Evolutionary conservation across 164 flowering plant species (phyloP), one percentile per base, ranked within the genome.

Genomic region (Taxillus chinensis): DNA sequence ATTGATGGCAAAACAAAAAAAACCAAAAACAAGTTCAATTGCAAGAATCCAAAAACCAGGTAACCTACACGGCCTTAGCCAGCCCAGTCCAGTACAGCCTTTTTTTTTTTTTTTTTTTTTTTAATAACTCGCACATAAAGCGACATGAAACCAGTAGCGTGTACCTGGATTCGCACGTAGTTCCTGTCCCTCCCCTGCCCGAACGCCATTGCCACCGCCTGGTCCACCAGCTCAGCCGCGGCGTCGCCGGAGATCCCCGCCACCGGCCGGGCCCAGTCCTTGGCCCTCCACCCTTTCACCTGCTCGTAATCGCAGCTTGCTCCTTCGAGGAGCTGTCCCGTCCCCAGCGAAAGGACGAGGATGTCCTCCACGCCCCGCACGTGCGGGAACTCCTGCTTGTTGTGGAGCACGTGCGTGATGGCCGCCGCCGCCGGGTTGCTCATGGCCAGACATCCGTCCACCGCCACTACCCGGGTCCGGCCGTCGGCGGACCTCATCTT

Each of bases 321-420:
- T 7, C 16, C 58, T 9, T n/a, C 5, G 1, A 55, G 40, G 37
- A n/a, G 58, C 37, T 14, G 12, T 6, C 51, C 51, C 51, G 51
- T 3, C 12, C 51, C 51, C 0, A 90, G 45, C 0, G 96, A 92
- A 62, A 90, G 73, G 27, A 92, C 96, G 79, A 90, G 43, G 61
- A 92, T 62, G 65, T 90, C 98, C 84, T 90, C 96, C 12, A 89
- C 92, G 5, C 99, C 99, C 55, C 95, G 74, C 55, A 90, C 96
- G 70, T 81, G 82, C 41, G 99, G 99, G 51, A 93, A 93, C 80
- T 93, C 99, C 70, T 89, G 88, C 72, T 90, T 90, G 77, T 93
- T 93, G 64, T 93, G 97, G 62, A 93, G 74, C 78, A 93, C 99
- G 79, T 93, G 99, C 51, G 97, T 93, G 46, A 93, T 89, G 3